phyloP scores from a whole-genome alignment of 2,329 filamentous ascomycete species.

The Aureobasidium pullulans region DNA sequence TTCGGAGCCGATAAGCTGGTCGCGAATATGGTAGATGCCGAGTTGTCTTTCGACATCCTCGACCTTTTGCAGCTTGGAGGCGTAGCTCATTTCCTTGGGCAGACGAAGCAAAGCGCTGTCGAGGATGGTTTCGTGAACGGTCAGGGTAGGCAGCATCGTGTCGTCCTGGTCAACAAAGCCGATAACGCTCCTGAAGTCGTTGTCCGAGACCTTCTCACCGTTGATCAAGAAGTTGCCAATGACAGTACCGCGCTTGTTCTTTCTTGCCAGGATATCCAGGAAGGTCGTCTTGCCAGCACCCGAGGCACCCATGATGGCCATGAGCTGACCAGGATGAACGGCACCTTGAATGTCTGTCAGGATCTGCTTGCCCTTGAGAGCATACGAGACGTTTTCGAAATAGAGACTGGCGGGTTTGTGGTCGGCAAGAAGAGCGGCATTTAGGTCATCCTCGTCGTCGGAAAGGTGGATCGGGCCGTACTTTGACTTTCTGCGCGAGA shows the following conservation, averaged over 20 bases:
- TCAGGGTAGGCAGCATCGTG: constrained; percentile 89
- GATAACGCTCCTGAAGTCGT: constrained; percentile 83
- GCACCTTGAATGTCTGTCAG: constrained; percentile 72
- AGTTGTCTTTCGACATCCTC: constrained; percentile 92
- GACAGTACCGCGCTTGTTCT: constrained; percentile 83
- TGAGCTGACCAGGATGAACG: constrained; percentile 89
- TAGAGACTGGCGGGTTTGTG: constrained; percentile 85
- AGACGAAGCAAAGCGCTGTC: constrained; percentile 87
- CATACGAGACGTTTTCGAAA: constrained; percentile 82
- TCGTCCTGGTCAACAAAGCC: constrained; percentile 98
- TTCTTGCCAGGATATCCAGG: constrained; percentile 87
- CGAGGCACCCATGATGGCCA: constrained; percentile 96
- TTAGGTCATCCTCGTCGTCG: constrained; percentile 82
- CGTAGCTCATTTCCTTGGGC: constrained; percentile 81
- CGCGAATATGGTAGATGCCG: constrained; percentile 86
- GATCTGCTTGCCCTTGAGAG: constrained; percentile 81
- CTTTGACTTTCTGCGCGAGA: constrained; percentile 60
- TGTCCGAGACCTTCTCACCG: constrained; percentile 77
- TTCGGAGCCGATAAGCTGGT: constrained; percentile 92
- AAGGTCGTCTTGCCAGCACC: constrained; percentile 97
- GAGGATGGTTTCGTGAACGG: constrained; percentile 94
- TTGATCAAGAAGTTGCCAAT: constrained; percentile 85
- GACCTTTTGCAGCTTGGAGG: constrained; percentile 84
- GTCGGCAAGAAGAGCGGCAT: constrained; percentile 76
- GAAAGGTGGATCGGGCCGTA: constrained; percentile 66